Percentiles rank a stretch among this genome's conserved stretches.
These are phyloP conservation scores for Botrytis aclada DNA, from an alignment of 2,329 filamentous ascomycete genomes.

Conservation along the genomic window DNA sequence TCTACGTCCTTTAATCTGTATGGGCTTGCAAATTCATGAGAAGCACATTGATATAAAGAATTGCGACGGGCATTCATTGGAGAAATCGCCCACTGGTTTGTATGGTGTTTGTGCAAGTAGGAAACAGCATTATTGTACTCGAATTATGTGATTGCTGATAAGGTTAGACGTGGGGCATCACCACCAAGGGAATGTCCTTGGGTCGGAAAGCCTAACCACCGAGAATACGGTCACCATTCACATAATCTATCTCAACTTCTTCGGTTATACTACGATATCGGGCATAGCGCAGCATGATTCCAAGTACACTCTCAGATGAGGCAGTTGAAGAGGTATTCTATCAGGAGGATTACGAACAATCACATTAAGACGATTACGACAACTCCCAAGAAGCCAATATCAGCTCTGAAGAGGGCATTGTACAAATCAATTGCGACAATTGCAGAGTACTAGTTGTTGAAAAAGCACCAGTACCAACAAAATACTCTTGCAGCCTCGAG, in stretches of 20 bases:
- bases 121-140: neutral
- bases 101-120: neutral
- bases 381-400: neutral
- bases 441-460: neutral
- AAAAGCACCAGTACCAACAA: neutral
- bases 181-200: neutral
- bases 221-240: constrained; percentile 11
- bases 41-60: neutral
- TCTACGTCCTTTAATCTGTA: neutral
- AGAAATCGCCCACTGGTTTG: neutral
- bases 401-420: neutral
- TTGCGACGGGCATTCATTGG: neutral
- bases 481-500: neutral
- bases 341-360: constrained; percentile 6
- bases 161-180: constrained; percentile 11
- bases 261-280: constrained; percentile 10
- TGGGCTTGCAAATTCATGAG: neutral
- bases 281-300: neutral
- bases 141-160: neutral
- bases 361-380: neutral
- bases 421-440: neutral
- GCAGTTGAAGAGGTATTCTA: constrained; percentile 5
- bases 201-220: neutral
- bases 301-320: neutral
- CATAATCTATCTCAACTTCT: neutral